Conservation (phyloP, 768 basidiomycete genomes). For the Mrakia gelida region DNA sequence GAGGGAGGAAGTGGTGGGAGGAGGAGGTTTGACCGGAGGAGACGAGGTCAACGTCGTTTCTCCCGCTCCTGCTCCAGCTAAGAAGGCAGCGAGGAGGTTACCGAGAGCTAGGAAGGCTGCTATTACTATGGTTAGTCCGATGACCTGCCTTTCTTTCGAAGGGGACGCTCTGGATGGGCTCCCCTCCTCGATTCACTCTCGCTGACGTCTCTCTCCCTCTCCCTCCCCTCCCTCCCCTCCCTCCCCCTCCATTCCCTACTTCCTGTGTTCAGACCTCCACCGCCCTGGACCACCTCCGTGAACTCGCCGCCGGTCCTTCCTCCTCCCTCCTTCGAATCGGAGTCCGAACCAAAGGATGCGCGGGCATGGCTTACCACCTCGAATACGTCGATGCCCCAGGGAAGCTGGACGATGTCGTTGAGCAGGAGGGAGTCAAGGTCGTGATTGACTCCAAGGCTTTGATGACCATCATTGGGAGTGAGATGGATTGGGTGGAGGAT, state of each 20-base stretch:
- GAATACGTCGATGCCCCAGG: constrained; percentile 89
- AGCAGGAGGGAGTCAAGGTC: constrained; percentile 90
- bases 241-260: no score
- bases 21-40: not conserved
- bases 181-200: not conserved
- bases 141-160: not conserved
- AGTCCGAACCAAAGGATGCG: constrained; percentile 96
- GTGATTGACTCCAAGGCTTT: constrained; percentile 94
- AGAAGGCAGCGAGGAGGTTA: not conserved
- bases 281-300: constrained; percentile 14
- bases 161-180: not conserved
- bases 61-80: not conserved
- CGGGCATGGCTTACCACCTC: constrained; percentile 80
- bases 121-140: constrained; percentile 44
- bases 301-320: not conserved
- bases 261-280: not conserved
- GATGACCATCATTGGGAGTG: constrained; percentile 96
- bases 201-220: not conserved
- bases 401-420: constrained; percentile 92
- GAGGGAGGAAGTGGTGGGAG: not conserved
- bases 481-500: constrained; percentile 99
- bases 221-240: no score
- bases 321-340: constrained; percentile 67
- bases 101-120: constrained; percentile 44
- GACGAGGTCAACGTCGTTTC: not conserved